Base-by-base conservation (phyloP, 345 rosid species). In the Clarkia xantiana region DNA sequence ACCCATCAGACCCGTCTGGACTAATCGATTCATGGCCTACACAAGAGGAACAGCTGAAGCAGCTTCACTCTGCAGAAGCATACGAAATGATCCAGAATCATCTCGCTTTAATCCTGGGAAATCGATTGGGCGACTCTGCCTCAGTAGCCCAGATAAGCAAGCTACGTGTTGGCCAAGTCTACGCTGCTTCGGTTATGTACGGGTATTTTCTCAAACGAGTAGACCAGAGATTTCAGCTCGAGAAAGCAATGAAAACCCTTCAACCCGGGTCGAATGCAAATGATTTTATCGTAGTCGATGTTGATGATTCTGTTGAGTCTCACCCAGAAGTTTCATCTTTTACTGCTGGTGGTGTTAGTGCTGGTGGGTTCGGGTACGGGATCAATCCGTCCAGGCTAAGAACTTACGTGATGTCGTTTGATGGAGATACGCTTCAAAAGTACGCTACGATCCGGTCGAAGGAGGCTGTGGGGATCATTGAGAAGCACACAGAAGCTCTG, bases 11-110 rank as follows among this genome's bases (percentile, higher is more conserved):
- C 12, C 73, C 78, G 25, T 75, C 87, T 6, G 84, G 78, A 51
- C 71, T 54, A 9, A 84, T 82, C 45, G 88, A 84, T 20, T 38
- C 66, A 0, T 78, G 95, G 95, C 79, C 90, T 1, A 69, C 67
- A 55, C 71, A 86, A 63, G 85, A 69, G 3, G 82, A 76, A 43
- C 72, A 71, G 51, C 86, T 91, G 10, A 78, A 78, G 69, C 63
- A 50, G 36, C 90, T 91, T 62, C 99, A 91, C 67, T 91, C 99
- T 0, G 47, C 77, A 2, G 99, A 91, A 62, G 90, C 95, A 42
- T 80, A 71, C 44, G 96, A 91, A 70, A 91, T 91, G 99, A 84
- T 91, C 63, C 99, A 82, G 74, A 84, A 80, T 66, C 99, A 91
- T 63, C 63, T 91, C 25, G 63, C 96, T 43, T 68, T 87, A 3